Conservation (phyloP, 2,329 filamentous ascomycete species). For the Neophaeococcomyces mojaviensis region DNA sequence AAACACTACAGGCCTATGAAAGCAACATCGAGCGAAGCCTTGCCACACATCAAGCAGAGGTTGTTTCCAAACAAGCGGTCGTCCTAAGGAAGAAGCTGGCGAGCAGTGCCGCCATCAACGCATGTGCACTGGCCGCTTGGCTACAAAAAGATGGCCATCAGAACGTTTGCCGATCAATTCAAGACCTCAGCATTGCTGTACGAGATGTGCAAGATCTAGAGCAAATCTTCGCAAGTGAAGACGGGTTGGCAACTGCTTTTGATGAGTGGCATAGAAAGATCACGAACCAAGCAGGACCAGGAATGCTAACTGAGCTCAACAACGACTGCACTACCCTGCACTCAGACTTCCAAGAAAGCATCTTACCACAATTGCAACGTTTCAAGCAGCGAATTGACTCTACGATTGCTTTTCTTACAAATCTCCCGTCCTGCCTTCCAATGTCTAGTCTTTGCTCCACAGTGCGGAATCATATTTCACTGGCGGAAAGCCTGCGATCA, state of each 20-base stretch:
- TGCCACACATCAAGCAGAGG: neutral
- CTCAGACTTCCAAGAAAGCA: neutral
- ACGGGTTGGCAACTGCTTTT: conserved; percentile 4
- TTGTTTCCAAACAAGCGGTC: neutral
- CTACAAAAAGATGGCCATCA: neutral
- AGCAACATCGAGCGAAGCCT: conserved; percentile 28
- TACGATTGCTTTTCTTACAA: neutral
- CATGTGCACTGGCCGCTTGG: conserved; percentile 1
- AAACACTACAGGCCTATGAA: conserved; percentile 11
- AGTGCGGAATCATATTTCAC: neutral
- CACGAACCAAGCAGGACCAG: no score
- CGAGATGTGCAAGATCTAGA: neutral
- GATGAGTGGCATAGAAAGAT: neutral
- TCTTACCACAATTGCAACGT: neutral
- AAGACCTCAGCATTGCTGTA: conserved; percentile 5
- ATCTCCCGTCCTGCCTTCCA: neutral
- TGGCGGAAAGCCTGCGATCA: neutral
- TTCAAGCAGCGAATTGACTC: conserved; percentile 3
- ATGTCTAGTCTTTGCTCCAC: neutral
- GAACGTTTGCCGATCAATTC: conserved; percentile 1
- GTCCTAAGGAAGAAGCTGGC: conserved; percentile 1
- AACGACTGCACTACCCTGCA: neutral
- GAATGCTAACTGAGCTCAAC: neutral
- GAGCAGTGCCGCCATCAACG: neutral
- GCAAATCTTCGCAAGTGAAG: neutral